Evolutionary conservation across 108 stramenopile species (phyloP).

Genomic region (Cyclotella cryptica): DNA sequence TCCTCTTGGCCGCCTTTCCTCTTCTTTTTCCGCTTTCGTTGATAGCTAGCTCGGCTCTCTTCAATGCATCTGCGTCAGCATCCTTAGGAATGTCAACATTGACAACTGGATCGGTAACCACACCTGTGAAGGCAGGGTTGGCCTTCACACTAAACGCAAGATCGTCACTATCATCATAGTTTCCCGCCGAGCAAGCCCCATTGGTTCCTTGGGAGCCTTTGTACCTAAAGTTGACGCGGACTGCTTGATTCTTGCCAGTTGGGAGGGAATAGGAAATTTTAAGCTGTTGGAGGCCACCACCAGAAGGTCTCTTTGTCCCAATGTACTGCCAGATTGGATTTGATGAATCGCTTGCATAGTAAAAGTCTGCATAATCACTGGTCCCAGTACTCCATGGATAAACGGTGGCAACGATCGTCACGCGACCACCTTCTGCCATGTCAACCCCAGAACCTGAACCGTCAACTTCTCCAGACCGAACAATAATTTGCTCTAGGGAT

Average conservation of each 20-base stretch:
- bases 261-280: constrained; percentile 27
- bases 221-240: constrained; percentile 44
- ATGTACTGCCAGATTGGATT: constrained; percentile 23
- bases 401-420: constrained; percentile 24
- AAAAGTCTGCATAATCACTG: constrained; percentile 36
- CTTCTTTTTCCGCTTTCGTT: background rate
- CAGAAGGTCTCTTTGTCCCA: constrained; percentile 15
- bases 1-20: background rate
- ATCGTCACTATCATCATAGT: constrained; percentile 34
- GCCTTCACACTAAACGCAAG: constrained; percentile 16
- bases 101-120: background rate
- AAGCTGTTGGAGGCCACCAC: constrained; percentile 8
- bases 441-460: constrained; percentile 8
- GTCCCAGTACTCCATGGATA: constrained; percentile 10
- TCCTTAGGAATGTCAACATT: background rate
- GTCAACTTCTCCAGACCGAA: constrained; percentile 9
- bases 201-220: constrained; percentile 11
- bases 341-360: constrained; percentile 20
- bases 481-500: constrained; percentile 18
- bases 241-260: constrained; percentile 25
- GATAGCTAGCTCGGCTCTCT: background rate
- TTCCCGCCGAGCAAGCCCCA: constrained; percentile 20
- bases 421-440: constrained; percentile 24
- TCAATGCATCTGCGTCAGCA: background rate
- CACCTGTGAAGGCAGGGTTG: background rate